Conservation (phyloP, 2,329 filamentous ascomycete species). For the Alternaria alternata region DNA sequence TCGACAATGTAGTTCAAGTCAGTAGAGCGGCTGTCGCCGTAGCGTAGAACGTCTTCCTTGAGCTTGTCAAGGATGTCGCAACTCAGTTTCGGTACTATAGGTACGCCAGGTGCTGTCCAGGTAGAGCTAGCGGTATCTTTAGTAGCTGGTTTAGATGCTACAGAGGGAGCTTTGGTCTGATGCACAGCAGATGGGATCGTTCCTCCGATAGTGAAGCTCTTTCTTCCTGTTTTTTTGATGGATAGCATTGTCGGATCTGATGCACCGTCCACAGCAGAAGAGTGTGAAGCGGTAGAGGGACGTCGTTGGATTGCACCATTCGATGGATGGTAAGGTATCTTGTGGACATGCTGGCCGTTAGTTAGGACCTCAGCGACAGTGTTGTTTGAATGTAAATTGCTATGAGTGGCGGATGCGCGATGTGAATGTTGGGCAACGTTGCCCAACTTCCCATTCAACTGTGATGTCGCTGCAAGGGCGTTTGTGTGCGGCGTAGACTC, state of each 20-base stretch:
- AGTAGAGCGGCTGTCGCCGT: slow-evolving; percentile 18
- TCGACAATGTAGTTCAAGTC: slow-evolving; percentile 29
- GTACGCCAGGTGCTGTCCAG: slow-evolving; percentile 16
- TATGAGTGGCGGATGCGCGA: slow-evolving; percentile 1
- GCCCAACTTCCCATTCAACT: slow-evolving; percentile 12
- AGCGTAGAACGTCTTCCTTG: slow-evolving; percentile 34
- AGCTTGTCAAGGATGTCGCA: slow-evolving; percentile 41
- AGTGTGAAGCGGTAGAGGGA: not conserved
- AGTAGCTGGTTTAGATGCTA: not conserved
- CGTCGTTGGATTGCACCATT: slow-evolving; percentile 13
- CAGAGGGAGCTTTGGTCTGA: not conserved
- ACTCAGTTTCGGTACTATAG: slow-evolving; percentile 33
- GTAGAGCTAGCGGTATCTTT: not conserved
- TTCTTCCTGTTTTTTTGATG: slow-evolving; percentile 28
- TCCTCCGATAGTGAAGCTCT: slow-evolving; percentile 29
- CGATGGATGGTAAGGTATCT: slow-evolving; percentile 34
- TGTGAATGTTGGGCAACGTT: slow-evolving; percentile 23
- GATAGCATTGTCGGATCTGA: slow-evolving; percentile 16
- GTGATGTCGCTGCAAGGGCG: slow-evolving; percentile 13
- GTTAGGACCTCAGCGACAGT: slow-evolving; percentile 22
- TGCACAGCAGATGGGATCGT: not conserved
- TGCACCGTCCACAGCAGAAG: slow-evolving; percentile 18
- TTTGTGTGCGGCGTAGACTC: slow-evolving; percentile 15
- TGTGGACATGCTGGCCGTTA: slow-evolving; percentile 41
- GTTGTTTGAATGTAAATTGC: slow-evolving; percentile 15